These are phyloP conservation scores for Phytopythium helicoides DNA, from an alignment of 352 stramenopile genomes.

Conservation along the genomic window DNA sequence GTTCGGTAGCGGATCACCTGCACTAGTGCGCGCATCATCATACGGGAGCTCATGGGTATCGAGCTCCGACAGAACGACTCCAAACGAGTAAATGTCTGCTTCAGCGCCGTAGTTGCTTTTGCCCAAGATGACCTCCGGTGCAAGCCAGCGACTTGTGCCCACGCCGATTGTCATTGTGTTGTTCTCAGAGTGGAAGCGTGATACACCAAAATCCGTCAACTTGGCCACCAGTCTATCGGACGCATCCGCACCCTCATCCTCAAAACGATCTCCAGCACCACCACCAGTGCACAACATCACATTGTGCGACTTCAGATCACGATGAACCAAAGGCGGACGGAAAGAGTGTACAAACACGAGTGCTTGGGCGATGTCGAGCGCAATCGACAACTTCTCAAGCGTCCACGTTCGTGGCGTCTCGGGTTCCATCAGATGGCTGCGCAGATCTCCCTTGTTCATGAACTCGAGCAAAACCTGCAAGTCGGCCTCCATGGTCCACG, in stretches of 20 bases:
- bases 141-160: constrained; percentile 36
- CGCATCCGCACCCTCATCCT: background rate
- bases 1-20: constrained; percentile 21
- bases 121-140: constrained; percentile 39
- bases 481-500: constrained; percentile 41
- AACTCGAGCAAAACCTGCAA: constrained; percentile 54
- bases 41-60: constrained; percentile 51
- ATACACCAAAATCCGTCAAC: constrained; percentile 45
- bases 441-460: constrained; percentile 51
- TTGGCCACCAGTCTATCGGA: constrained; percentile 33
- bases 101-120: constrained; percentile 19
- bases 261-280: no score
- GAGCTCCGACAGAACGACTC: constrained; percentile 38
- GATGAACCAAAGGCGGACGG: constrained; percentile 25
- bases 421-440: constrained; percentile 26
- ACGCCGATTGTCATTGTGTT: no score
- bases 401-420: constrained; percentile 28
- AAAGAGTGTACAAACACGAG: constrained; percentile 47
- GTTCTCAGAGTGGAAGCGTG: constrained; percentile 30
- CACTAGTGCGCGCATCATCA: constrained; percentile 15
- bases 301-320: constrained; percentile 46
- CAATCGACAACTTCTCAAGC: constrained; percentile 31
- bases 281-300: constrained; percentile 34
- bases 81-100: constrained; percentile 54
- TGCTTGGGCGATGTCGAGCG: constrained; percentile 33